These are phyloP conservation scores for Penicillium frequentans DNA, from an alignment of 2,329 filamentous ascomycete genomes.

Conservation along the genomic window DNA sequence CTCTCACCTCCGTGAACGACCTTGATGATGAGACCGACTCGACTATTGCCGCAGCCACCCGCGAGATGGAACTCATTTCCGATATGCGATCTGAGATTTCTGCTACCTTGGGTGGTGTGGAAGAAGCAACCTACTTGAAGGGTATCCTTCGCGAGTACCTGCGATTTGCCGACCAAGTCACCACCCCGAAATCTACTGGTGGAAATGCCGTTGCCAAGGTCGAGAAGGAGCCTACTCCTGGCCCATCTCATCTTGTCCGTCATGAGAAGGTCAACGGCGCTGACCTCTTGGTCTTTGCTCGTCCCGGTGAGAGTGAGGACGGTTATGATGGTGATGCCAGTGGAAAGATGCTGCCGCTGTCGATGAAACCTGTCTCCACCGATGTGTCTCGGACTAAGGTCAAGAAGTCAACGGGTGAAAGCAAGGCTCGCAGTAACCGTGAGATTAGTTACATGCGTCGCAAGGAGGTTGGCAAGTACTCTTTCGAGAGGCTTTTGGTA, in stretches of 20 bases:
- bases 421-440: constrained; percentile 66
- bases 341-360: constrained; percentile 65
- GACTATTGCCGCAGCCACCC: constrained; percentile 24
- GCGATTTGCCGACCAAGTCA: constrained; percentile 38
- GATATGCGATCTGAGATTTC: constrained; percentile 52
- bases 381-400: constrained; percentile 48
- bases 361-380: constrained; percentile 60
- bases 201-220: not conserved
- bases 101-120: constrained; percentile 47
- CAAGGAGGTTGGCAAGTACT: constrained; percentile 79
- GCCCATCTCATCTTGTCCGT: constrained; percentile 29
- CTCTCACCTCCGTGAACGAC: constrained; percentile 33
- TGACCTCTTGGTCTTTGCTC: constrained; percentile 35
- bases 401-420: constrained; percentile 67
- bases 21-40: constrained; percentile 20
- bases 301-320: constrained; percentile 28
- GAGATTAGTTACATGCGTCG: constrained; percentile 77
- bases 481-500: constrained; percentile 72
- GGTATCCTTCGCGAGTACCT: constrained; percentile 49
- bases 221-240: constrained; percentile 13
- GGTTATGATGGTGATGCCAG: constrained; percentile 31
- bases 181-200: constrained; percentile 1
- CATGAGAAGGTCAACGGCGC: constrained; percentile 42
- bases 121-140: constrained; percentile 49
- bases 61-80: constrained; percentile 46